Evolutionary conservation across 345 rosid species (phyloP), one percentile per base, ranked within the genome.

Genomic region (Citrus sp.): DNA sequence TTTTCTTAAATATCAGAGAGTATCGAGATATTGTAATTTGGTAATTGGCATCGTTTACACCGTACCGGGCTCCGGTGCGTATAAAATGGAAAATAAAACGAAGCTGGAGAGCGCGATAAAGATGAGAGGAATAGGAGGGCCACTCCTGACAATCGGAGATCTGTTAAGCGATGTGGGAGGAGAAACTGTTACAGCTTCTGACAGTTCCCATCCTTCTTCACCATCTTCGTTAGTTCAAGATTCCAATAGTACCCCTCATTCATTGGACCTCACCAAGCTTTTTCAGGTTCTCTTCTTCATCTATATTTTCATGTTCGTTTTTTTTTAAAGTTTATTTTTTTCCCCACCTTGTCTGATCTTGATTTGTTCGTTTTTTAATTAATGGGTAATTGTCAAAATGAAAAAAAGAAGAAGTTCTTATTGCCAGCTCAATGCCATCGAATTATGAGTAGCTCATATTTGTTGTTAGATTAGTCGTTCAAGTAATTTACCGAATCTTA

Each of bases 121-220:
- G 80, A 95, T 90, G 97, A 89, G 89, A 84, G 98, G 96, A 42
- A 79, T 89, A 2, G 94, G 98, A 82, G 98, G 97, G 25, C 98
- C 98, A 32, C 82, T 92, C 79, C 86, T 94, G 2, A 87, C 89
- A 79, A 89, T 94, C 19, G 95, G 93, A 19, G 97, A 94, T 89
- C 88, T 92, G 81, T 88, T 94, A 37, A 86, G 88, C 86, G 97
- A 94, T 70, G 90, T 94, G 4, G 92, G 77, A 34, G 92, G 85
- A 54, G 88, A 85, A 28, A 79, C 86, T 5, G 75, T 61, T 27
- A 64, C 75, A 9, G 62, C 86, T 4, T 22, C 76, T 9, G 80
- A 61, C 64, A 82, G 56, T 21, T 54, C 58, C 58, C 73, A 19
- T 70, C 77, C 22, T 16, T 42, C 16, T 16, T 42, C 87, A 2